Conservation (phyloP, 1,139 yeast species). For the Saccharomyces pastorianus region DNA sequence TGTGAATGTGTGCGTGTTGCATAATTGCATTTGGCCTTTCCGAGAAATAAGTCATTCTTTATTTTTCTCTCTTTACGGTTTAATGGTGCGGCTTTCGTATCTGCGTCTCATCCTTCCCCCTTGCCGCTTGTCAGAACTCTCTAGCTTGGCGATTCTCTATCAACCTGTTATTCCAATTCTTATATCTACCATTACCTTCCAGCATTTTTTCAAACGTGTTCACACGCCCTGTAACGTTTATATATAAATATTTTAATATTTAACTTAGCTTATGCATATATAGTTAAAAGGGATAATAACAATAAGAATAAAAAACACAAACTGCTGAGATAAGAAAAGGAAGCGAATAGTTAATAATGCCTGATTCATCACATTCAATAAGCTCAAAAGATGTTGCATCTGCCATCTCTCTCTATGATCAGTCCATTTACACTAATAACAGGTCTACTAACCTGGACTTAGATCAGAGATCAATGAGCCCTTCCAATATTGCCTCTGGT, state of each 20-base stretch:
- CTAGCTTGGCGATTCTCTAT: not conserved
- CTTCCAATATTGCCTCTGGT: conserved; percentile 12
- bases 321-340: not conserved
- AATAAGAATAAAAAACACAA: not conserved
- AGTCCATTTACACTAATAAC: conserved; percentile 9
- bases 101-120: not conserved
- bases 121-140: not conserved
- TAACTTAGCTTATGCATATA: not conserved
- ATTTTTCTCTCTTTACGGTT: not conserved
- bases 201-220: not conserved
- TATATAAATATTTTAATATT: not conserved
- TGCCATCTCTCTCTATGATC: conserved; percentile 17
- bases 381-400: conserved; percentile 20
- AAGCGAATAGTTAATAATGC: conserved; percentile 2
- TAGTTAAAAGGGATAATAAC: not conserved
- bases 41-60: not conserved
- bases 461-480: conserved; percentile 1
- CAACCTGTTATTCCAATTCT: not conserved
- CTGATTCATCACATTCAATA: conserved; percentile 14
- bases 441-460: not conserved
- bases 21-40: not conserved
- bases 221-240: not conserved
- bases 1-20: not conserved
- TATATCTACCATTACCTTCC: not conserved
- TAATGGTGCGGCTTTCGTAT: not conserved